Base-by-base conservation (phyloP, 495 filamentous ascomycete species). In the Saxophila tyrrhenica region DNA sequence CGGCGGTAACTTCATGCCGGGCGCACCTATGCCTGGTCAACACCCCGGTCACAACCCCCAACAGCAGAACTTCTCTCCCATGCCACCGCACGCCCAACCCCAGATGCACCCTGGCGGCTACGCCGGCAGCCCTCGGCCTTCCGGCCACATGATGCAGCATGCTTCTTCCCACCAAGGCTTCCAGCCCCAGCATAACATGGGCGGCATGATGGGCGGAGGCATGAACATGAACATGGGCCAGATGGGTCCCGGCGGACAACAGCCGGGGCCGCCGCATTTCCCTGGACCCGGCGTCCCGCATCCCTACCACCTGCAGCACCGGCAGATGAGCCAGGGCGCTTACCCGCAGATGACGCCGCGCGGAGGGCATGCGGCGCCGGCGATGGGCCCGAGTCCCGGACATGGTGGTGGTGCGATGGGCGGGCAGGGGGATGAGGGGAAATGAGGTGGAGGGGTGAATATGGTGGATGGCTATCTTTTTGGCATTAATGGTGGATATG, bases 1-100 rank as follows among this genome's bases (percentile, higher is more conserved):
- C 92, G 86, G 81, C 87, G 56, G 86, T 84, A 62, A 83, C 83
- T 43, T 35, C 29, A 79, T 80, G 50, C 75, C 77, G 25, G 71
- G 73, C 19, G 79, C 19, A 21, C 45, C 45, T 20, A 48, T 48
- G 45, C 11, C 45, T 17, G 13, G 13, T 75, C 44, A 76, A 75
- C 57, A 60, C 24, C 58, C 62, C 7, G 17, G 64, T 59, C 48
- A 76, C 79, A 80, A 70, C 71, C 29, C 24, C 72, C 81, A 81
- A 24, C 83, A 84, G 62, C 82, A 89, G 75, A 79, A 77, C 38
- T 86, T 82, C 67, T 84, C 87, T 45, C 78, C 84, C 13, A 79
- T 75, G 51, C 82, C 79, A 9, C 73, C 70, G 24, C 83, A 84
- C 49, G 84, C 71, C 61, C 92, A 76, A 72, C 84, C 65, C 56